A percentile compares a stretch with the other conserved stretches of the same genome.
phyloP scores from a whole-genome alignment of 805 yeast genomes.

The Maudiozyma saulgeensis region DNA sequence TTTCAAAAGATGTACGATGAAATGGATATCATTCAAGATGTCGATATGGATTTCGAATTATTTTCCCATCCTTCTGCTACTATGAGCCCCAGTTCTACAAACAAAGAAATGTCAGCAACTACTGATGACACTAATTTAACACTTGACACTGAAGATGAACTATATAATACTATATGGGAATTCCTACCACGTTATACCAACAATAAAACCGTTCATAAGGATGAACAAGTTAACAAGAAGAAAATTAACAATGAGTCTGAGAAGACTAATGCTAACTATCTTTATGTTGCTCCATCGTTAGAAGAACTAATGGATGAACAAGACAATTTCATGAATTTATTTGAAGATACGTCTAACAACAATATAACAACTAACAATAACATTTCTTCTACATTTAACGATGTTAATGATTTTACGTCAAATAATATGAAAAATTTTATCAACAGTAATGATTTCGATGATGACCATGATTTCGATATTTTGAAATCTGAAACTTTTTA shows the following conservation, averaged over 20 bases:
- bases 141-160: constrained; percentile 5
- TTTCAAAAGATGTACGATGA: constrained; percentile 1
- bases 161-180: constrained; percentile 9
- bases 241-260: not conserved
- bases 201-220: not conserved
- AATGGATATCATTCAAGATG: not conserved
- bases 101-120: not conserved
- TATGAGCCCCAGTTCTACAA: not conserved
- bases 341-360: constrained; percentile 1
- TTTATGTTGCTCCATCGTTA: constrained; percentile 24
- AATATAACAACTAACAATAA: not conserved
- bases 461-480: constrained; percentile 3
- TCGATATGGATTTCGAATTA: not conserved
- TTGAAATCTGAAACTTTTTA: constrained; percentile 1
- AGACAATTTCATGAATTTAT: constrained; percentile 8
- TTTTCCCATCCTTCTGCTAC: not conserved
- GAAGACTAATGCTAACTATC: not conserved
- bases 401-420: not conserved
- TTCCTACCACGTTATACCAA: constrained; percentile 9
- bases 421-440: not conserved
- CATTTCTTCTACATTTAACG: not conserved
- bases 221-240: not conserved
- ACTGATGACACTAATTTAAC: not conserved
- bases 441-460: constrained; percentile 1
- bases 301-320: constrained; percentile 29